These are phyloP conservation scores for Salmacisia buchloeana DNA, from an alignment of 1,284 basidiomycete species.

Conservation along the genomic window DNA sequence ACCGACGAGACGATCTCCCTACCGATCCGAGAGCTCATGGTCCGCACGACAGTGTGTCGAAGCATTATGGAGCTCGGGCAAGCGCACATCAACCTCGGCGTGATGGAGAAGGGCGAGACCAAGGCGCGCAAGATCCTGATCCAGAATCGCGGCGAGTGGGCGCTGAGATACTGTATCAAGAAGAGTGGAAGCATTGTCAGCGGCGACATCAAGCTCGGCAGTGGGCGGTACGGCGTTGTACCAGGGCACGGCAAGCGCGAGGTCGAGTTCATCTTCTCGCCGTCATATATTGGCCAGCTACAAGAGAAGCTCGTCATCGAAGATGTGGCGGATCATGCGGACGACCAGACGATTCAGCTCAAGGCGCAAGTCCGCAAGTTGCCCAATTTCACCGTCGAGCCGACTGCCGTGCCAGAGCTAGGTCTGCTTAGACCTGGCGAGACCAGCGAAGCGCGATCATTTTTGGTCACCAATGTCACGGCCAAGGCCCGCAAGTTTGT, in stretches of 20 bases:
- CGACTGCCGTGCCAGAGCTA: slow-evolving; percentile 48
- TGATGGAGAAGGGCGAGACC: slow-evolving; percentile 55
- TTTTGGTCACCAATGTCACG: slow-evolving; percentile 54
- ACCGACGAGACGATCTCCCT: slow-evolving; percentile 50
- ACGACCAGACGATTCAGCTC: slow-evolving; percentile 54
- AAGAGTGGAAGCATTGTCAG: slow-evolving; percentile 57
- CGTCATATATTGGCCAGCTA: slow-evolving; percentile 53
- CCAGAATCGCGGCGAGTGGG: slow-evolving; percentile 54
- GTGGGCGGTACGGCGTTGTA: slow-evolving; percentile 55
- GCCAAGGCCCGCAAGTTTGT: slow-evolving; percentile 53
- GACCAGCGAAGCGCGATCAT: slow-evolving; percentile 42
- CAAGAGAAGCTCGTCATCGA: slow-evolving; percentile 56
- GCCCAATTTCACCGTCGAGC: slow-evolving; percentile 54
- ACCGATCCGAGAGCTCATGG: slow-evolving; percentile 56
- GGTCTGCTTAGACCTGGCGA: slow-evolving; percentile 39
- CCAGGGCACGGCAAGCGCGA: slow-evolving; percentile 56
- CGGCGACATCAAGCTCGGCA: slow-evolving; percentile 54
- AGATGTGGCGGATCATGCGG: slow-evolving; percentile 54
- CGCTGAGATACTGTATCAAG: slow-evolving; percentile 54
- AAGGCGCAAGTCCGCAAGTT: slow-evolving; percentile 55
- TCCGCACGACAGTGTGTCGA: slow-evolving; percentile 53
- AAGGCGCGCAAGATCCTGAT: slow-evolving; percentile 56
- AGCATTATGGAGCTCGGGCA: slow-evolving; percentile 55
- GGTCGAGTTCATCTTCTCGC: slow-evolving; percentile 53
- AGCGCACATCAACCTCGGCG: slow-evolving; percentile 57